Percentiles rank a stretch among this genome's conserved stretches.
Evolutionary conservation across 495 filamentous ascomycete genomes (phyloP).

Genomic region (Aspergillus diversus): DNA sequence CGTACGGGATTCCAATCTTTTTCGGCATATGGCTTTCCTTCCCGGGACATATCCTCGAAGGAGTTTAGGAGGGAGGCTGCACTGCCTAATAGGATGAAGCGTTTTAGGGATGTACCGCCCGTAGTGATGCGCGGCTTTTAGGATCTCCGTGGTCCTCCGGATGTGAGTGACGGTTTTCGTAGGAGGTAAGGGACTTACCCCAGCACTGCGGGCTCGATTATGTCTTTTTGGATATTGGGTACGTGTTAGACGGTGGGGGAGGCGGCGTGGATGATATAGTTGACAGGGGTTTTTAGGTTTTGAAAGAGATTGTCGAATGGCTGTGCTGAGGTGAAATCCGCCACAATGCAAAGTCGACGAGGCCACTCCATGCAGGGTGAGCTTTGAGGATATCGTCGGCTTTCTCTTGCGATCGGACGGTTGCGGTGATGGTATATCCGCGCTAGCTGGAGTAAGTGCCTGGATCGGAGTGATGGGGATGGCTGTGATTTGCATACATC

Average conservation of each 20-base stretch:
- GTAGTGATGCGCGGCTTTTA: constrained; percentile 28
- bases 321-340: constrained; percentile 46
- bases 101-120: constrained; percentile 34
- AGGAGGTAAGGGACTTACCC: constrained; percentile 13
- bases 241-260: constrained; percentile 48
- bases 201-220: constrained; percentile 44
- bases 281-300: constrained; percentile 37
- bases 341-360: constrained; percentile 50
- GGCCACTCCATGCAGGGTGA: constrained; percentile 33
- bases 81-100: constrained; percentile 35
- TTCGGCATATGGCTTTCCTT: constrained; percentile 37
- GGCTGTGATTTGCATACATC: constrained; percentile 16
- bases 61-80: constrained; percentile 34
- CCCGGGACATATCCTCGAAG: constrained; percentile 27
- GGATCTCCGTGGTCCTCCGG: constrained; percentile 16
- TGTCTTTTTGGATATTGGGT: constrained; percentile 45
- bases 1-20: constrained; percentile 43
- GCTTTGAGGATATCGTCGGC: constrained; percentile 35
- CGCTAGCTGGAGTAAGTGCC: constrained; percentile 12
- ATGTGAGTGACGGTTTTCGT: background rate
- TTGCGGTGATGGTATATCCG: constrained; percentile 29
- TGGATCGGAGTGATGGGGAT: background rate
- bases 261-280: constrained; percentile 55
- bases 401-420: constrained; percentile 34
- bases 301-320: constrained; percentile 52